phyloP scores from a whole-genome alignment of 208 protist species.

The Crithidia acanthocephali region DNA sequence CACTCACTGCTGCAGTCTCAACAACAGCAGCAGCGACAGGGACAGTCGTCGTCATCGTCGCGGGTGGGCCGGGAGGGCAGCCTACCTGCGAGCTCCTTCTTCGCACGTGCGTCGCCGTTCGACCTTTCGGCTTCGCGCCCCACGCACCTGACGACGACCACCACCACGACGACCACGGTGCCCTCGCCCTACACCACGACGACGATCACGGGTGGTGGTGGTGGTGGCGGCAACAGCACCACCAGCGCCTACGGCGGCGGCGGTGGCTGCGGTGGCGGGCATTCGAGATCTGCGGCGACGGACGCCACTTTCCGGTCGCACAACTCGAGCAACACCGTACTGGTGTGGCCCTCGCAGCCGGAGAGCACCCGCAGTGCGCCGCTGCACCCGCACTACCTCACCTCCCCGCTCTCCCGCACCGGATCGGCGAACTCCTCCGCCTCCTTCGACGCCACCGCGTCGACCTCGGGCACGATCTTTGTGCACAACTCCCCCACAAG shows the following conservation, averaged over 20 bases:
- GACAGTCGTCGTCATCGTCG: background rate
- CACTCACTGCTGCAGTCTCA: background rate
- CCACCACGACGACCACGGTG: too few species aligned
- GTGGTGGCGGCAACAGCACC: too few species aligned
- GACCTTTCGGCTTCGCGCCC: background rate
- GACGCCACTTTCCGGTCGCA: background rate
- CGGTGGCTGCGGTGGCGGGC: too few species aligned
- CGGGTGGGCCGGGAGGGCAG: background rate
- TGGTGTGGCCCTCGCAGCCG: background rate
- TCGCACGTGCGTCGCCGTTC: background rate
- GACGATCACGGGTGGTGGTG: background rate
- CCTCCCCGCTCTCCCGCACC: slow-evolving; percentile 2
- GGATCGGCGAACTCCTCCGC: background rate
- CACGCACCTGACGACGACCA: background rate
- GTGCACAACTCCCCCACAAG: slow-evolving; percentile 19
- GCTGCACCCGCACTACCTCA: background rate
- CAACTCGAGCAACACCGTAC: background rate
- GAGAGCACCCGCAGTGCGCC: background rate
- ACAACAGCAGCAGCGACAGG: background rate
- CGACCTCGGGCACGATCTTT: slow-evolving; percentile 24
- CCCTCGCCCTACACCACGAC: background rate
- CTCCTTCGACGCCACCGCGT: slow-evolving; percentile 17
- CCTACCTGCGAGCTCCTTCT: background rate
- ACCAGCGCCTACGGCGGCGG: background rate
- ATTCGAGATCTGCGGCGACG: background rate